Conservation (phyloP, 768 basidiomycete species). For the Clavaria fumosa region DNA sequence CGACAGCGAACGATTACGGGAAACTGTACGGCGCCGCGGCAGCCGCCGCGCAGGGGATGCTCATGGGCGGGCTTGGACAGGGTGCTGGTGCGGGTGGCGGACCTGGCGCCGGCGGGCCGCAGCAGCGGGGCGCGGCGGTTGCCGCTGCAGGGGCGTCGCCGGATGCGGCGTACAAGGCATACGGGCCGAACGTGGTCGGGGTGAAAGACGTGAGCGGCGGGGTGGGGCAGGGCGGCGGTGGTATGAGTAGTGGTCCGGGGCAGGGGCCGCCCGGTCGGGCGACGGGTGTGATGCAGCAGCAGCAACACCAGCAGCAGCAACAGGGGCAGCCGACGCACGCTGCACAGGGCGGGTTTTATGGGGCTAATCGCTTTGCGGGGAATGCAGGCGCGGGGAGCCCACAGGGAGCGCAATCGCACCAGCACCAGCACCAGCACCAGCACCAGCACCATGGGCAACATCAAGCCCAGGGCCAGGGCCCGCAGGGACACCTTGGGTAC, state of each 20-base stretch:
- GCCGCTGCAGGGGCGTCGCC: constrained; percentile 39
- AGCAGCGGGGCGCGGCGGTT: constrained; percentile 22
- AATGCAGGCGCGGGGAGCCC: constrained; percentile 17
- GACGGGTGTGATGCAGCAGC: constrained; percentile 21
- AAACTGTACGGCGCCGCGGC: too few relatives aligned
- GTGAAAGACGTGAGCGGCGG: constrained; percentile 43
- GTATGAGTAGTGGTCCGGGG: constrained; percentile 11
- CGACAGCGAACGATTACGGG: too few relatives aligned
- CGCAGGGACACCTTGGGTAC: constrained; percentile 46
- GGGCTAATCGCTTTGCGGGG: constrained; percentile 27
- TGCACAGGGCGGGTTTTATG: constrained; percentile 35
- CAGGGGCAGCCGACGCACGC: too few relatives aligned
- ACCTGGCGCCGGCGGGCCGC: too few relatives aligned
- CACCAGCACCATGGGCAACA: constrained; percentile 39
- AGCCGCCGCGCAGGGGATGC: too few relatives aligned
- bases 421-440: constrained; percentile 35
- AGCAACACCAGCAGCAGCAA: too few relatives aligned
- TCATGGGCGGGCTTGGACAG: constrained; percentile 25
- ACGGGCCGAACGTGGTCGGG: constrained; percentile 33
- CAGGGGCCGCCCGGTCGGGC: constrained; percentile 14
- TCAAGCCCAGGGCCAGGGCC: constrained; percentile 36
- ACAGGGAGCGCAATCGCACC: constrained; percentile 28
- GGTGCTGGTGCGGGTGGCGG: constrained; percentile 25
- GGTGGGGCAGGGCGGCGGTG: constrained; percentile 29
- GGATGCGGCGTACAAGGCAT: constrained; percentile 64